These are phyloP conservation scores for Glycine tomentella DNA, from an alignment of 306 rosid species.

Conservation along the genomic window DNA sequence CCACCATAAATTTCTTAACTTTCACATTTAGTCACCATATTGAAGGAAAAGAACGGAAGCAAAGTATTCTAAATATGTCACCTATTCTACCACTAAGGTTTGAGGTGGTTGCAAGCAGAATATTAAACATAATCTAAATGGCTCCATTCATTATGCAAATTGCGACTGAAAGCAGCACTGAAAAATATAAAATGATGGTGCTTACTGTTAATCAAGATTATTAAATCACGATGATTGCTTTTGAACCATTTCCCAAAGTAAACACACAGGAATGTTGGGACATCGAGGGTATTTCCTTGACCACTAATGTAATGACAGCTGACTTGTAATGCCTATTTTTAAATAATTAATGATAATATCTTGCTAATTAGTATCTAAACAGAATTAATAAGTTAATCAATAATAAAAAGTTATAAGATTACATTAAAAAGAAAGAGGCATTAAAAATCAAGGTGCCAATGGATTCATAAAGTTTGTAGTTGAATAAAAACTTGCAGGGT, in stretches of 20 bases:
- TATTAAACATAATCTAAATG: constrained; percentile 7
- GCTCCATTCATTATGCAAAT: constrained; percentile 36
- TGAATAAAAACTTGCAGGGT: too few species aligned
- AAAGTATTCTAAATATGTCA: neutral
- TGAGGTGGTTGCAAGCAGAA: constrained; percentile 31
- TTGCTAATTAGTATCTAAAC: neutral
- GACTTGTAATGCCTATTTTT: neutral
- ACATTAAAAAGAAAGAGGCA: too few species aligned
- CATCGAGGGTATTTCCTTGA: neutral
- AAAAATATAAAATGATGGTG: constrained; percentile 18
- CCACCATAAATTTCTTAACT: constrained; percentile 12
- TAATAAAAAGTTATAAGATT: neutral
- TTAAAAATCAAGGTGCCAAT: too few species aligned
- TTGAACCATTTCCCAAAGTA: neutral
- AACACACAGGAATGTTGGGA: constrained; percentile 9
- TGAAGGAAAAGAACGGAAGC: neutral
- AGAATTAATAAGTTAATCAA: neutral
- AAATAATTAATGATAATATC: neutral
- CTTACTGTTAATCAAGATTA: constrained; percentile 23
- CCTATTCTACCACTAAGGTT: neutral
- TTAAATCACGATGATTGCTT: constrained; percentile 42
- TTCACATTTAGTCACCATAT: neutral
- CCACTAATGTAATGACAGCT: neutral
- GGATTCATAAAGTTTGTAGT: too few species aligned
- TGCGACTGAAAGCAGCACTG: constrained; percentile 7